phyloP scores from a whole-genome alignment of 2,329 filamentous ascomycete genomes.

The Colletotrichum karsti region DNA sequence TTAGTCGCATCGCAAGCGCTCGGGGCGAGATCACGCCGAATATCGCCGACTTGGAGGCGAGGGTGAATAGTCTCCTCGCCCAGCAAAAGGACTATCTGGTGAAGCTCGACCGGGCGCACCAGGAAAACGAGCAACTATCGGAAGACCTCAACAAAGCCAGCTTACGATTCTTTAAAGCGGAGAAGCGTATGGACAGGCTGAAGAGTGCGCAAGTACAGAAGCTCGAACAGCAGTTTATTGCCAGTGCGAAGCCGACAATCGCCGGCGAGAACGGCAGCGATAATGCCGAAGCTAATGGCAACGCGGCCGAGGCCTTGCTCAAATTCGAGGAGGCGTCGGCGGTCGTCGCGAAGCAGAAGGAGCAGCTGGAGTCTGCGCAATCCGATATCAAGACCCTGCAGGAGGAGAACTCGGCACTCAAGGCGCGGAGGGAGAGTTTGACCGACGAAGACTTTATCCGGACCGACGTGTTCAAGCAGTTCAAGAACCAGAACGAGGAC shows the following conservation, averaged over 20 bases:
- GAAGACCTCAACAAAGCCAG: constrained; percentile 90
- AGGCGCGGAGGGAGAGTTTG: constrained; percentile 71
- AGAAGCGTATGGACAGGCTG: constrained; percentile 90
- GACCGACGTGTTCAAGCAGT: constrained; percentile 91
- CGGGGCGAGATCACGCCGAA: constrained; percentile 71
- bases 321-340: constrained; percentile 82
- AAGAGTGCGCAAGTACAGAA: constrained; percentile 92
- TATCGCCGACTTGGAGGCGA: constrained; percentile 75
- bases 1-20: constrained; percentile 61
- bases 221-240: constrained; percentile 86
- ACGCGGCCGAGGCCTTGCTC: constrained; percentile 74
- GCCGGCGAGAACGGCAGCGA: constrained; percentile 64
- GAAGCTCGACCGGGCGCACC: constrained; percentile 77
- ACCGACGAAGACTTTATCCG: constrained; percentile 94
- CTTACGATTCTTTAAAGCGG: constrained; percentile 90
- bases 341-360: constrained; percentile 82
- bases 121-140: constrained; percentile 85
- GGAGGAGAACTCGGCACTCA: constrained; percentile 82
- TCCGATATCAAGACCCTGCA: constrained; percentile 78
- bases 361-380: constrained; percentile 83
- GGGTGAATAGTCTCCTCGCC: constrained; percentile 79
- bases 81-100: constrained; percentile 83
- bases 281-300: constrained; percentile 61
- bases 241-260: constrained; percentile 63
- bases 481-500: constrained; percentile 91